A percentile compares a stretch with the other conserved stretches of the same genome.
These are phyloP conservation scores for Lactarius tabidus DNA, from an alignment of 768 basidiomycete genomes.

Conservation along the genomic window DNA sequence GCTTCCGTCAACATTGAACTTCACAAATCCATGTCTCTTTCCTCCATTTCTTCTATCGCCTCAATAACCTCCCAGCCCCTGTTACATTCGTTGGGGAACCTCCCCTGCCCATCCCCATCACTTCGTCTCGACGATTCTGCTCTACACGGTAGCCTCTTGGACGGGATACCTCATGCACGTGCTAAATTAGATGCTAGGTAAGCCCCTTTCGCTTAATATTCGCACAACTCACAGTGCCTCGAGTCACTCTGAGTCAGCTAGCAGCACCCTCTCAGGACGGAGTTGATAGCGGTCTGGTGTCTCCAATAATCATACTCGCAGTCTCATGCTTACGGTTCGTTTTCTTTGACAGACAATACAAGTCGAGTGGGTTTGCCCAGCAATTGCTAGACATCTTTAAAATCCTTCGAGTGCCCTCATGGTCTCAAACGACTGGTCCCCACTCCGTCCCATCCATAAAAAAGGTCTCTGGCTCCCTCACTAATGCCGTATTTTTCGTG, in stretches of 20 bases:
- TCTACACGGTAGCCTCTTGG: slow-evolving; percentile 45
- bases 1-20: slow-evolving; percentile 11
- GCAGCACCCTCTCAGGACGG: slow-evolving; percentile 17
- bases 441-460: slow-evolving; percentile 54
- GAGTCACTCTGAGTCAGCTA: slow-evolving; percentile 13
- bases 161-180: slow-evolving; percentile 57
- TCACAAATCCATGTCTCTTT: slow-evolving; percentile 10
- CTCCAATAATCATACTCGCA: slow-evolving; percentile 35
- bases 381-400: slow-evolving; percentile 54
- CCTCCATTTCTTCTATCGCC: slow-evolving; percentile 3
- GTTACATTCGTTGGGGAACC: slow-evolving; percentile 31
- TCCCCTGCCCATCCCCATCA: slow-evolving; percentile 32
- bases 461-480: slow-evolving; percentile 88
- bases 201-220: slow-evolving; percentile 36
- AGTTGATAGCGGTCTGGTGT: slow-evolving; percentile 34
- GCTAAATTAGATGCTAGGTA: slow-evolving; percentile 65
- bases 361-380: slow-evolving; percentile 49
- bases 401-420: slow-evolving; percentile 53
- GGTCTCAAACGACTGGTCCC: slow-evolving; percentile 47
- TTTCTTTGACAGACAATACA: slow-evolving; percentile 53
- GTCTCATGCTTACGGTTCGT: slow-evolving; percentile 27
- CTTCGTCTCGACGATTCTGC: slow-evolving; percentile 37
- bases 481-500: slow-evolving; percentile 96
- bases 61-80: slow-evolving; percentile 19
- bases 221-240: slow-evolving; percentile 26